Conservation (phyloP, 805 yeast genomes). For the Candida arabinofermentans region DNA sequence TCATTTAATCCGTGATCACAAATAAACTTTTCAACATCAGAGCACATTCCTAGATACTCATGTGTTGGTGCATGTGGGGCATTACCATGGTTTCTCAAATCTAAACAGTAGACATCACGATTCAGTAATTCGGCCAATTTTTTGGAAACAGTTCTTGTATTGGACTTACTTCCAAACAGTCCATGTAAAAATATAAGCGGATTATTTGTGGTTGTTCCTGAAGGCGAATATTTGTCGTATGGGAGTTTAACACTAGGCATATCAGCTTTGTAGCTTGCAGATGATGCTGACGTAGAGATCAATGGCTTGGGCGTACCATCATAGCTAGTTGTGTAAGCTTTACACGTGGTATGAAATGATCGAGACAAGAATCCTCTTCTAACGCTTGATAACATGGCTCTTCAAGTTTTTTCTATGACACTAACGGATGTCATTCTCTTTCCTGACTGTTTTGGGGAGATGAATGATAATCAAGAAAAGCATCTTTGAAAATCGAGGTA, state of each 20-base stretch:
- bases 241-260: conserved; percentile 49
- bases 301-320: conserved; percentile 27
- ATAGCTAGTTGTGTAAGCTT: conserved; percentile 10
- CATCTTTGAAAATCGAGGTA: too few relatives aligned
- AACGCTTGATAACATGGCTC: not conserved
- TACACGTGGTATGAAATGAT: not conserved
- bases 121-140: conserved; percentile 42
- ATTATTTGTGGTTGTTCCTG: conserved; percentile 17
- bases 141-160: conserved; percentile 76
- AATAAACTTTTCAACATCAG: conserved; percentile 79
- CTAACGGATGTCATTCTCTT: too few relatives aligned
- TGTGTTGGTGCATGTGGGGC: conserved; percentile 74
- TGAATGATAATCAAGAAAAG: too few relatives aligned
- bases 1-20: conserved; percentile 38
- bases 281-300: conserved; percentile 15
- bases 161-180: conserved; percentile 77
- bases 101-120: conserved; percentile 65
- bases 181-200: conserved; percentile 87
- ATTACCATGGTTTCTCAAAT: conserved; percentile 88
- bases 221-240: conserved; percentile 41
- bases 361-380: not conserved
- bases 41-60: conserved; percentile 77
- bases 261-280: conserved; percentile 25
- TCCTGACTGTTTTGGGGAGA: too few relatives aligned
- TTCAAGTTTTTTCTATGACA: too few relatives aligned